These are phyloP conservation scores for Leccinum imitatum DNA, from an alignment of 768 basidiomycete genomes.

Conservation along the genomic window DNA sequence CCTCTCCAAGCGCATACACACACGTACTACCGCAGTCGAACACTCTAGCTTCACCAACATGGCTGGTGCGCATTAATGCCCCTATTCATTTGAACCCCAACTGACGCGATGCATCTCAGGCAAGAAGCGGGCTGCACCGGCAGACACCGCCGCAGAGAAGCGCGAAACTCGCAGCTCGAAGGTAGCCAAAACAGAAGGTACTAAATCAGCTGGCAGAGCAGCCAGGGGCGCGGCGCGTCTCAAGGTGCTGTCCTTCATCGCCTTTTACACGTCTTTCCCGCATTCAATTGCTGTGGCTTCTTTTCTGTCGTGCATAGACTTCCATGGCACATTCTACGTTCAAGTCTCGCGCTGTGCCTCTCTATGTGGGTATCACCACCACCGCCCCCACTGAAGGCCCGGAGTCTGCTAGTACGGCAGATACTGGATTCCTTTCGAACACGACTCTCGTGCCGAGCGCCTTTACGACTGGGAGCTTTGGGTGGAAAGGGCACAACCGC, in stretches of 20 bases:
- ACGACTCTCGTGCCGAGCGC: slow-evolving; percentile 55
- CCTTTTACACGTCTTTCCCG: neutral
- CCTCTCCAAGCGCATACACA: neutral
- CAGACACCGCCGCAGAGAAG: slow-evolving; percentile 27
- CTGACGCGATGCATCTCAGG: slow-evolving; percentile 24
- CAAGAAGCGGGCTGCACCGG: slow-evolving; percentile 48
- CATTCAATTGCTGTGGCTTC: slow-evolving; percentile 2
- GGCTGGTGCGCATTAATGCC: slow-evolving; percentile 29
- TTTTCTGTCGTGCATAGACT: slow-evolving; percentile 31
- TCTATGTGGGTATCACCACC: slow-evolving; percentile 68
- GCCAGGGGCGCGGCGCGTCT: slow-evolving; percentile 41
- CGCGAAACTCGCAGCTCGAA: slow-evolving; percentile 49
- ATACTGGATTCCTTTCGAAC: slow-evolving; percentile 61
- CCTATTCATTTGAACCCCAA: slow-evolving; percentile 16
- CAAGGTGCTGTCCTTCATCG: slow-evolving; percentile 40
- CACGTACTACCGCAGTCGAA: neutral
- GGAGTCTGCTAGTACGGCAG: slow-evolving; percentile 35
- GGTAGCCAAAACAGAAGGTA: slow-evolving; percentile 45
- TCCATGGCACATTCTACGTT: slow-evolving; percentile 51
- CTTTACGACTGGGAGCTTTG: slow-evolving; percentile 77
- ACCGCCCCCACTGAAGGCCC: slow-evolving; percentile 49
- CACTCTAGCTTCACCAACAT: slow-evolving; percentile 13
- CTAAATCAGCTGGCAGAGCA: slow-evolving; percentile 31
- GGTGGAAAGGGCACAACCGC: slow-evolving; percentile 79
- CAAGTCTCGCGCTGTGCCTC: slow-evolving; percentile 63